Evolutionary conservation across 2,329 filamentous ascomycete genomes (phyloP).

Genomic region (Chrysosporium keratinophilum): DNA sequence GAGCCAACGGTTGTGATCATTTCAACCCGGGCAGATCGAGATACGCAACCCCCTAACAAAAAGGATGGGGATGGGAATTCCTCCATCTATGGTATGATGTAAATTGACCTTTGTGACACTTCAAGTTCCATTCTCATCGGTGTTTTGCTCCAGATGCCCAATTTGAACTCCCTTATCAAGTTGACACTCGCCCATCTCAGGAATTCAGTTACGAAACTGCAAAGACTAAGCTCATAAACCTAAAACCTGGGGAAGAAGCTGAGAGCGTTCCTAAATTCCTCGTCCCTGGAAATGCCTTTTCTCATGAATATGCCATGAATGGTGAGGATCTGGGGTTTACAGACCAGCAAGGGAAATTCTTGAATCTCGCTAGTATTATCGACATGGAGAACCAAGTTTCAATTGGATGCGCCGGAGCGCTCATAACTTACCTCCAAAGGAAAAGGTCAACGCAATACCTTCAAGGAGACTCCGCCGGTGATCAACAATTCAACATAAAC

Average conservation of each 20-base stretch:
- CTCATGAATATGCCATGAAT: constrained; percentile 33
- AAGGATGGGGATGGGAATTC: constrained; percentile 24
- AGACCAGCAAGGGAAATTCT: constrained; percentile 52
- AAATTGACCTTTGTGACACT: not conserved
- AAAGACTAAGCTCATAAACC: constrained; percentile 52
- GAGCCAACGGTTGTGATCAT: constrained; percentile 52
- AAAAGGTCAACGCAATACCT: constrained; percentile 53
- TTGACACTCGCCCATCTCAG: constrained; percentile 58
- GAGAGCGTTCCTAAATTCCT: constrained; percentile 46
- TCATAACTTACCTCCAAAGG: constrained; percentile 68
- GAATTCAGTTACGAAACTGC: constrained; percentile 64
- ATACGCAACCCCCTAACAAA: constrained; percentile 20
- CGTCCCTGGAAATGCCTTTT: constrained; percentile 49
- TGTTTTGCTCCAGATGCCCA: constrained; percentile 33
- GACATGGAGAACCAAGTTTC: constrained; percentile 65
- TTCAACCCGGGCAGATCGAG: constrained; percentile 46
- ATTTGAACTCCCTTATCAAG: constrained; percentile 47
- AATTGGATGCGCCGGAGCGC: constrained; percentile 76
- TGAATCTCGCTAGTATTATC: constrained; percentile 60
- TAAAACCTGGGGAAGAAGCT: constrained; percentile 44
- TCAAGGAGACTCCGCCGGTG: constrained; percentile 47
- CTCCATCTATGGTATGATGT: constrained; percentile 23
- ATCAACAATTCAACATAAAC: constrained; percentile 49
- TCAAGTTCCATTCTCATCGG: constrained; percentile 13
- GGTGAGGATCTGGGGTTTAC: constrained; percentile 37